Evolutionary conservation across 768 basidiomycete genomes (phyloP).

Genomic region (Mrakia frigida): DNA sequence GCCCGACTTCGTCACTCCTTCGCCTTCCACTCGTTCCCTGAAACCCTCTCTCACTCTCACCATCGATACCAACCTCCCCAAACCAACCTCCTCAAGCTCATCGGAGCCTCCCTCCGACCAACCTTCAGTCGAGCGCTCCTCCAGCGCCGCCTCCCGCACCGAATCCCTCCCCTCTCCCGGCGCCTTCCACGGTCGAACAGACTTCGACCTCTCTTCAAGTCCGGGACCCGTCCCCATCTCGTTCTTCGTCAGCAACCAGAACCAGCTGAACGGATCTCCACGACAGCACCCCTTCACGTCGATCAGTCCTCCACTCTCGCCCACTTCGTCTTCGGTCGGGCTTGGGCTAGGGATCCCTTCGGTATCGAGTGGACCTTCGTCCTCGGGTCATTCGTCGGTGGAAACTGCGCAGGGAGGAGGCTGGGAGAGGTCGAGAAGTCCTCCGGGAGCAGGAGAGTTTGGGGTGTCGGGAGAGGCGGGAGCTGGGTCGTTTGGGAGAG

Average conservation of each 20-base stretch:
- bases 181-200: slow-evolving; percentile 17
- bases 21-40: background rate
- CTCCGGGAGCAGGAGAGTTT: background rate
- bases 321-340: background rate
- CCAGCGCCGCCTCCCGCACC: background rate
- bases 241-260: slow-evolving; percentile 21
- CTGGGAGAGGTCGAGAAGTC: background rate
- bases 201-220: slow-evolving; percentile 2
- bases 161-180: background rate
- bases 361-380: background rate
- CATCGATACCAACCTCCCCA: background rate
- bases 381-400: background rate
- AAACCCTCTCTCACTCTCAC: background rate
- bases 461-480: slow-evolving; percentile 3
- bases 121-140: background rate
- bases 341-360: background rate
- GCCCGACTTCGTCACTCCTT: background rate
- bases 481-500: slow-evolving; percentile 4
- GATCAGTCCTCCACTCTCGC: background rate
- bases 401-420: background rate
- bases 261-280: background rate
- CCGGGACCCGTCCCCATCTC: slow-evolving; percentile 24
- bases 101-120: background rate
- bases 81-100: background rate
- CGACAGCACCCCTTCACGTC: background rate